These are phyloP conservation scores for Paspalum notatum DNA, from an alignment of 176 grass and related monocot species.

Conservation along the genomic window DNA sequence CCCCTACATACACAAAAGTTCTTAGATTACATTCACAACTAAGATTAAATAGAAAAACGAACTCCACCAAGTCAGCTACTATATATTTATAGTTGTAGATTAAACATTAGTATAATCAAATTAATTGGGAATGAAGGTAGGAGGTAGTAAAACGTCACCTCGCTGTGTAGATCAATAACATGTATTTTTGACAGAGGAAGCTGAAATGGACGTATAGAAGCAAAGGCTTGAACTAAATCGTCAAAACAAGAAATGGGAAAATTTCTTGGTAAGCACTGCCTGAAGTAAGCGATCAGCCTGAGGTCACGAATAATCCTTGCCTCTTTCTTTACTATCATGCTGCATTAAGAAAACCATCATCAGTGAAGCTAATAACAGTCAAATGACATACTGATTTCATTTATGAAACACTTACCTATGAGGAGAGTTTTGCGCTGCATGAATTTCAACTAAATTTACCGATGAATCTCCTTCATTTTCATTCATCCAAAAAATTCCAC, in stretches of 20 bases:
- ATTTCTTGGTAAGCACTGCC: conserved; percentile 70
- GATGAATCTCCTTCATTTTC: conserved; percentile 23
- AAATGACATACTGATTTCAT: conserved; percentile 9
- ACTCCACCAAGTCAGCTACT: no score
- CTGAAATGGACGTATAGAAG: conserved; percentile 49
- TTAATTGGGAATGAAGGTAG: background rate
- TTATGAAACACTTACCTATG: conserved; percentile 47
- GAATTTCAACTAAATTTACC: conserved; percentile 66
- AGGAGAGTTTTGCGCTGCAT: conserved; percentile 43
- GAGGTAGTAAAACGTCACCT: conserved; percentile 42
- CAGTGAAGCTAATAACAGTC: conserved; percentile 8
- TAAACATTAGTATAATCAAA: background rate
- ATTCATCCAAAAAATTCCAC: conserved; percentile 66
- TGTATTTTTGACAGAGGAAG: conserved; percentile 57
- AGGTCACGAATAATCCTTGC: conserved; percentile 61
- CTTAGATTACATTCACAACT: no score
- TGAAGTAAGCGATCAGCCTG: conserved; percentile 68
- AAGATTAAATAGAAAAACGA: no score
- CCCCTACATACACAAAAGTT: no score
- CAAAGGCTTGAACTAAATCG: conserved; percentile 50
- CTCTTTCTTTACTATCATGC: conserved; percentile 59
- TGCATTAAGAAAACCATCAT: conserved; percentile 36
- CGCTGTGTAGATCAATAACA: conserved; percentile 54
- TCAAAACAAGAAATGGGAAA: conserved; percentile 42
- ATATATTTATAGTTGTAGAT: background rate